These are phyloP conservation scores for Pestalotiopsis sp. DNA, from an alignment of 2,329 filamentous ascomycete species.

Conservation along the genomic window DNA sequence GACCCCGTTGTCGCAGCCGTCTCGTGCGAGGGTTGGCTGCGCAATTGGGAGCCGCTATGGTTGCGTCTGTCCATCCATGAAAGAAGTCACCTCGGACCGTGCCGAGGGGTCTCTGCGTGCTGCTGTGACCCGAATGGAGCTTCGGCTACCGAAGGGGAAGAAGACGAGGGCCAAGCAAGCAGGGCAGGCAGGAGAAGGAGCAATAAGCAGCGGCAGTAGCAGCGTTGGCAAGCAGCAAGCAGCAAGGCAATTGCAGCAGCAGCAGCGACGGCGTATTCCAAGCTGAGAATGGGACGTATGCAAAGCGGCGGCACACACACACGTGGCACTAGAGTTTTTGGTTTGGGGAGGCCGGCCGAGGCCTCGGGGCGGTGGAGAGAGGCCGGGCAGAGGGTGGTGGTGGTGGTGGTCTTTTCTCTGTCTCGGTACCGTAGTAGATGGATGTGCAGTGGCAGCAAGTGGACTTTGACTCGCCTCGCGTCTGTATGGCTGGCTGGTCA, in stretches of 20 bases:
- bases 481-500: neutral
- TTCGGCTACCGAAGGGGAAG: neutral
- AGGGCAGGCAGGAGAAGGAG: neutral
- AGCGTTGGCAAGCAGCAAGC: neutral
- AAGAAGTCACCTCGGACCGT: slow-evolving; percentile 8
- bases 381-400: neutral
- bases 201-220: neutral
- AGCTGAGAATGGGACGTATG: neutral
- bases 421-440: neutral
- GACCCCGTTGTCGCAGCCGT: neutral
- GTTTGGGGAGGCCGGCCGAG: neutral
- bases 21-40: slow-evolving; percentile 1
- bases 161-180: neutral
- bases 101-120: slow-evolving; percentile 4
- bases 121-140: neutral
- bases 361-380: neutral
- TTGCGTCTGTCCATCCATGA: slow-evolving; percentile 13
- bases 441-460: neutral
- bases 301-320: neutral
- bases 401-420: neutral
- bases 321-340: neutral
- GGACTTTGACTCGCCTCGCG: neutral
- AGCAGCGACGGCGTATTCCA: neutral
- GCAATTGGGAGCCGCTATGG: slow-evolving; percentile 6
- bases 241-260: neutral